Conservation (phyloP, 2,329 filamentous ascomycete genomes). For the Rhinocladiella mackenziei region DNA sequence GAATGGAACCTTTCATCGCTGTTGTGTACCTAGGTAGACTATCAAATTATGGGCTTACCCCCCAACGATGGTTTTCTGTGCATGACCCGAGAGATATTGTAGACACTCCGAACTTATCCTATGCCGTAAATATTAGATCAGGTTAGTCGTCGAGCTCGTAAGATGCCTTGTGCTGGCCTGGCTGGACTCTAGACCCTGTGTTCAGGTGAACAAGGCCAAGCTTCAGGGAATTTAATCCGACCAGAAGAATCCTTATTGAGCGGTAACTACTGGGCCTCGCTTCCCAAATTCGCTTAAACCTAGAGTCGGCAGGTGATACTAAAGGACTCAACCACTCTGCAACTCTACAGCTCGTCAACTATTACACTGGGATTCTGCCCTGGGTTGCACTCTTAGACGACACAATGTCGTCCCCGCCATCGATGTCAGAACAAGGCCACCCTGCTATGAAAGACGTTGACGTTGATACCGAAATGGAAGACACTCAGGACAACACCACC, state of each 20-base stretch:
- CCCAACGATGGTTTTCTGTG: no score
- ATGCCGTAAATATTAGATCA: no score
- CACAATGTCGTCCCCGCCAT: conserved; percentile 24
- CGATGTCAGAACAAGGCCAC: conserved; percentile 9
- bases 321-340: neutral
- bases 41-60: no score
- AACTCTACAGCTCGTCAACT: neutral
- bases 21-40: no score
- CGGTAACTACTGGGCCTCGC: conserved; percentile 3
- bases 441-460: conserved; percentile 20
- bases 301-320: neutral
- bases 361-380: neutral
- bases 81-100: no score
- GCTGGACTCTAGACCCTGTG: no score
- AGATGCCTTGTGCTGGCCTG: no score
- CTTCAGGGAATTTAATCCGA: conserved; percentile 4
- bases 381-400: conserved; percentile 2
- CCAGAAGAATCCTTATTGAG: neutral
- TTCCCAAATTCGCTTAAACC: neutral
- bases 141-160: no score
- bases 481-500: conserved; percentile 29
- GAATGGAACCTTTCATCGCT: no score
- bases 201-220: no score
- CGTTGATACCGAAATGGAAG: conserved; percentile 33
- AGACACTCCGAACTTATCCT: no score